phyloP scores from a whole-genome alignment of 257 asterid genomes.

The Cruciata laevipes region DNA sequence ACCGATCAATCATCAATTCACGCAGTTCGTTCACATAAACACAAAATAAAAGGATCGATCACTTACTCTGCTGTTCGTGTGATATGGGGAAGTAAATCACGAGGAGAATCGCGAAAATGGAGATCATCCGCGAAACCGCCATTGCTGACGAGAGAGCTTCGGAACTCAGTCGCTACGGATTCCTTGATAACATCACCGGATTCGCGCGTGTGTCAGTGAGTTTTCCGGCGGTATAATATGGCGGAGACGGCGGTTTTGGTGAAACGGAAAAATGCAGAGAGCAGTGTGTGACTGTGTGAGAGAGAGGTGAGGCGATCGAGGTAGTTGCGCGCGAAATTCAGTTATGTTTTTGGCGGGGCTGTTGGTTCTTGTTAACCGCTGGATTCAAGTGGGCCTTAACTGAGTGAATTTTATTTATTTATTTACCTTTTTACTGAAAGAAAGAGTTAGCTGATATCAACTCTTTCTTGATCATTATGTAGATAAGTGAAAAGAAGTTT shows the following conservation, averaged over 20 bases:
- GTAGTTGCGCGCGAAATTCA: constrained; percentile 66
- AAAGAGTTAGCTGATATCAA: too few relatives aligned
- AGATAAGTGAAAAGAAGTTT: too few relatives aligned
- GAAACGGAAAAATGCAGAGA: background rate
- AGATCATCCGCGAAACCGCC: constrained; percentile 25
- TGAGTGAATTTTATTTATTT: too few relatives aligned
- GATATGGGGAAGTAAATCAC: constrained; percentile 34
- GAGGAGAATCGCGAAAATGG: constrained; percentile 23
- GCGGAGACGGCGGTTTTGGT: background rate
- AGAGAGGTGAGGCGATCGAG: constrained; percentile 19
- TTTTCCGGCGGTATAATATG: background rate
- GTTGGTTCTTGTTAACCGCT: background rate
- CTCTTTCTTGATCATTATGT: too few relatives aligned
- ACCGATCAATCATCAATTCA: background rate
- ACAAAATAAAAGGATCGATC: background rate
- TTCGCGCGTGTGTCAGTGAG: background rate
- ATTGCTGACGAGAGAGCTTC: constrained; percentile 15
- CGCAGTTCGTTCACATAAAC: background rate
- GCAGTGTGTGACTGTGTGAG: background rate
- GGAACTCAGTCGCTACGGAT: background rate
- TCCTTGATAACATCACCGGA: constrained; percentile 1
- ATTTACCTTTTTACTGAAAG: too few relatives aligned
- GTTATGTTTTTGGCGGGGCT: constrained; percentile 17
- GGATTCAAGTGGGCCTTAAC: background rate
- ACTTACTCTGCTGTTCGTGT: constrained; percentile 47